Evolutionary conservation across 768 basidiomycete genomes (phyloP), one percentile per base, ranked within the genome.

Genomic region (Chalciporus pseudorubinellus): DNA sequence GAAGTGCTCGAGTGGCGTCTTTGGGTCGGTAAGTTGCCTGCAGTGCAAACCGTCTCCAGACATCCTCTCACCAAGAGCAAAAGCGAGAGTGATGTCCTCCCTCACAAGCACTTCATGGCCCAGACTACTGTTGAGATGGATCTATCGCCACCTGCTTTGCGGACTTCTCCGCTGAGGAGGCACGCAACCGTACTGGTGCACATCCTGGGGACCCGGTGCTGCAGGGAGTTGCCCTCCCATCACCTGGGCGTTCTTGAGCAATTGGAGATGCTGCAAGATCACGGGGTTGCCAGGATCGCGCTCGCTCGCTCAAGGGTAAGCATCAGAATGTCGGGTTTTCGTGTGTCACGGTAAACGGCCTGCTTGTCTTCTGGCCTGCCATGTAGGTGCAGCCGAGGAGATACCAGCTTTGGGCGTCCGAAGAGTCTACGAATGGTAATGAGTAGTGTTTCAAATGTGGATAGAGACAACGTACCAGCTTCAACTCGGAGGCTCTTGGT

Each of bases 241-340:
- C 9, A 73, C 72, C 66, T 95, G 90, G 0, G 89, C 92, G 50
- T 81, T 87, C 72, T 84, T 86, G 51, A 28, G 26, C 26, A 28
- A 9, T 28, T 28, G 26, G 6, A 28, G 26, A 9, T 9, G 26
- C 9, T 28, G 26, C 6, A 9, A 28, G 9, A 28, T 28, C 26
- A 28, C 26, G 9, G 4, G 26, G 26, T 28, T 28, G 4, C 26
- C 26, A 28, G 26, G 26, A 4, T 28, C 26, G 26, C 4, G 26
- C 68, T 98, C 95, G 51, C 86, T 85, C 1, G 95, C 95, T 33
- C 95, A 83, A 10, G 91, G 91, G 64, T 99, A 99, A 95, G 68
- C 95, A 98, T 97, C 97, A 98, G 72, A 98, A 99, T 0, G 97
- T 98, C n/a, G 1, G 97, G 97, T 67, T 98, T 99, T 52, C 94